Conservation (phyloP, 441 rosid genomes). For the Brassica balearica region DNA sequence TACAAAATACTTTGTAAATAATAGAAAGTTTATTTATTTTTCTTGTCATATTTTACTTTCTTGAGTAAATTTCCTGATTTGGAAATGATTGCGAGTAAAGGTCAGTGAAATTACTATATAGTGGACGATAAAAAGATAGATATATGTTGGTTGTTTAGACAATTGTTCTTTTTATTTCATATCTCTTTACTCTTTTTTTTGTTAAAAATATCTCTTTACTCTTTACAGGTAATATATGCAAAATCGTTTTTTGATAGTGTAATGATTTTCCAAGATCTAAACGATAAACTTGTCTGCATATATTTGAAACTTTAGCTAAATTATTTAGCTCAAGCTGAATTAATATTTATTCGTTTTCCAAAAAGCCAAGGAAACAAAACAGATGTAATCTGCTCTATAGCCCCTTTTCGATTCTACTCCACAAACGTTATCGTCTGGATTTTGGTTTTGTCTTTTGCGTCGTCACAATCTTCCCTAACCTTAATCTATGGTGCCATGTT, state of each 20-base stretch:
- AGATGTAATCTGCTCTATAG: slow-evolving; percentile 36
- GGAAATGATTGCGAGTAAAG: slow-evolving; percentile 24
- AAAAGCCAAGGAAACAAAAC: slow-evolving; percentile 30
- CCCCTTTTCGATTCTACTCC: slow-evolving; percentile 23
- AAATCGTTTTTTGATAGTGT: slow-evolving; percentile 32
- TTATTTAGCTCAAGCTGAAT: background rate
- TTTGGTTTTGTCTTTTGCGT: slow-evolving; percentile 39
- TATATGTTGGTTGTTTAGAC: background rate
- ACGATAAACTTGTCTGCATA: slow-evolving; percentile 28
- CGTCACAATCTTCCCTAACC: slow-evolving; percentile 35
- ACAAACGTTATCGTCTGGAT: slow-evolving; percentile 44
- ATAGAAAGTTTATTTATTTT: background rate
- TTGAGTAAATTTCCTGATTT: background rate
- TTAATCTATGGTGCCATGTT: slow-evolving; percentile 37
- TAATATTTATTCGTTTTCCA: slow-evolving; percentile 1
- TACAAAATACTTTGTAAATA: background rate
- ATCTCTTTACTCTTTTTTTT: slow-evolving; percentile 28
- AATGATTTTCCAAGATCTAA: slow-evolving; percentile 27
- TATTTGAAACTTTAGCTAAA: background rate
- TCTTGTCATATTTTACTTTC: background rate
- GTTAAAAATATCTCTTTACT: slow-evolving; percentile 6
- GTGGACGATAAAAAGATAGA: slow-evolving; percentile 26
- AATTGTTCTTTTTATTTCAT: slow-evolving; percentile 19
- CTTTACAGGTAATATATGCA: slow-evolving; percentile 45
- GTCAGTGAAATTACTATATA: slow-evolving; percentile 9